These are phyloP conservation scores for Parastagonospora avenae DNA, from an alignment of 2,329 filamentous ascomycete species.

Conservation along the genomic window DNA sequence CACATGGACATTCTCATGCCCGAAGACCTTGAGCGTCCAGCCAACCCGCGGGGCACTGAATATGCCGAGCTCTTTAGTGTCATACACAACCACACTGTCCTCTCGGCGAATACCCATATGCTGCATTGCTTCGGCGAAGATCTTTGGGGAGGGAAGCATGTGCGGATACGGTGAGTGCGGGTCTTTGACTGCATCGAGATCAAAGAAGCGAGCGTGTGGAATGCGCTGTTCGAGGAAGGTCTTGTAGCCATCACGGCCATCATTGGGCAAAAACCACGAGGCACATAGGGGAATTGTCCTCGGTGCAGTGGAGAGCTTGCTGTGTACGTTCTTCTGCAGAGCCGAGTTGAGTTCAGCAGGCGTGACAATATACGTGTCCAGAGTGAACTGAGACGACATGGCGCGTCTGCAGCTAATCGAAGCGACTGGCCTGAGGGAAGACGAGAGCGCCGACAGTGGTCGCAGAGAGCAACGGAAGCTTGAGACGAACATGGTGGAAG, in stretches of 20 bases:
- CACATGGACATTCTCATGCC: conserved; percentile 84
- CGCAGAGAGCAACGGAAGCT: conserved; percentile 33
- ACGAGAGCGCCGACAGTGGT: conserved; percentile 21
- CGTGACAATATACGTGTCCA: conserved; percentile 85
- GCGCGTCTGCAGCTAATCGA: conserved; percentile 16
- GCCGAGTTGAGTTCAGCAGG: conserved; percentile 82
- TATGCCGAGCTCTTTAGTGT: conserved; percentile 87
- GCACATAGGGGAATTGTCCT: conserved; percentile 89
- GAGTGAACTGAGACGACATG: conserved; percentile 46
- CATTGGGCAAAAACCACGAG: conserved; percentile 95
- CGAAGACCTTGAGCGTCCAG: conserved; percentile 91
- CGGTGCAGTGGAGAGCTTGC: conserved; percentile 78
- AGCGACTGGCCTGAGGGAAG: conserved; percentile 13
- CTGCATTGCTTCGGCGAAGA: conserved; percentile 87
- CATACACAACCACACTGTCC: conserved; percentile 92
- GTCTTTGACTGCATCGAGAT: conserved; percentile 91
- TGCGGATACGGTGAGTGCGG: conserved; percentile 88
- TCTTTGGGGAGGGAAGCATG: conserved; percentile 84
- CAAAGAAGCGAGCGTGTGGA: conserved; percentile 91
- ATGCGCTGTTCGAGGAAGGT: conserved; percentile 84
- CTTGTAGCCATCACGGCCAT: conserved; percentile 78
- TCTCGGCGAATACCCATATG: conserved; percentile 84
- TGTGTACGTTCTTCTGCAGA: conserved; percentile 79
- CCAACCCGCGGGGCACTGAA: conserved; percentile 92
- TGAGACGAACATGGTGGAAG: conserved; percentile 37